phyloP scores from a whole-genome alignment of 352 stramenopile species.

The Pythium rhizo-oryzae region DNA sequence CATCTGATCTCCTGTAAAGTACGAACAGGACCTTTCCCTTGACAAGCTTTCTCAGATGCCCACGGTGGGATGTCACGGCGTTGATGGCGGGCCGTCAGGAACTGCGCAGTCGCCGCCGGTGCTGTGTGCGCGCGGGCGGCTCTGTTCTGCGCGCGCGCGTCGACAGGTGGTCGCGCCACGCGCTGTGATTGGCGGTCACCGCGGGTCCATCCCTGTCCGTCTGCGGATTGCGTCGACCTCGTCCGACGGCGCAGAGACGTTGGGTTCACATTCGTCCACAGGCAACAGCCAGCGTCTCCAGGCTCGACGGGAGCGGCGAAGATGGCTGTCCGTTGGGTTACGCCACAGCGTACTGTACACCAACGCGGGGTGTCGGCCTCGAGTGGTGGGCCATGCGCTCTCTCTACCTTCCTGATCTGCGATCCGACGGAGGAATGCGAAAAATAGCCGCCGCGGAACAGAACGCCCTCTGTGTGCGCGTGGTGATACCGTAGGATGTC shows the following conservation, averaged over 20 bases:
- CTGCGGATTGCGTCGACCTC: constrained; percentile 1
- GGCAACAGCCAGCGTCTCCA: no score
- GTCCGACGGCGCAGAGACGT: no score
- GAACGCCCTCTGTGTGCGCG: background rate
- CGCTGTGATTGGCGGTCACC: constrained; percentile 12
- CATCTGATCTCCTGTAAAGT: constrained; percentile 12
- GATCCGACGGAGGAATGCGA: background rate
- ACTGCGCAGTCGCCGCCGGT: constrained; percentile 5
- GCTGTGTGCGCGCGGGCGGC: constrained; percentile 17
- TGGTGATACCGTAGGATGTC: background rate
- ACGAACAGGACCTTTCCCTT: constrained; percentile 9
- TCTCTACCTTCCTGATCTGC: background rate
- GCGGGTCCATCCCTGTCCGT: background rate
- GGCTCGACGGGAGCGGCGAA: no score
- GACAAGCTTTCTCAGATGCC: constrained; percentile 10
- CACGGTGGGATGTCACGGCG: constrained; percentile 12
- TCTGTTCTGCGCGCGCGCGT: constrained; percentile 15
- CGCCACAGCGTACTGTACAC: no score
- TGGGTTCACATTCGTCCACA: background rate
- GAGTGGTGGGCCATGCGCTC: no score
- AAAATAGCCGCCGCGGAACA: constrained; percentile 5
- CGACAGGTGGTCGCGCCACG: constrained; percentile 13
- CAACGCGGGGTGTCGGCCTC: no score
- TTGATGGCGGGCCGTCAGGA: background rate
- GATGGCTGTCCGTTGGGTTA: no score